Percentiles rank a stretch among this genome's conserved stretches.
phyloP scores from a whole-genome alignment of 2,329 filamentous ascomycete genomes.

The Botryotinia calthae region DNA sequence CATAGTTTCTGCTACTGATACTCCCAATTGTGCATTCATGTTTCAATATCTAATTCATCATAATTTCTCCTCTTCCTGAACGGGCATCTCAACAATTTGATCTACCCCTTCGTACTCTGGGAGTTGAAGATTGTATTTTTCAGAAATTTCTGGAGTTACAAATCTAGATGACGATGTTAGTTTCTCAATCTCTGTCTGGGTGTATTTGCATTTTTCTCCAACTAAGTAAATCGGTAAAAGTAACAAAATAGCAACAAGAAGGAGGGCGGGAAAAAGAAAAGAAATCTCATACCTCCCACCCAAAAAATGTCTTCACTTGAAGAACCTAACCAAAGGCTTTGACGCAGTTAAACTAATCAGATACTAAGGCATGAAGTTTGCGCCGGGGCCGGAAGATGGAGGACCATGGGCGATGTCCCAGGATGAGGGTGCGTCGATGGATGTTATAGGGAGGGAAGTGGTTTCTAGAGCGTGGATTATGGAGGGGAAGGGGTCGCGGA shows the following conservation, averaged over 20 bases:
- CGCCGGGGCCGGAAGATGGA: constrained; percentile 71
- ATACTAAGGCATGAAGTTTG: constrained; percentile 74
- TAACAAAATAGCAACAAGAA: neutral
- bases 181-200: neutral
- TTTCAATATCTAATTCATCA: neutral
- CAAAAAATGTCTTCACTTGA: constrained; percentile 85
- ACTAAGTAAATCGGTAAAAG: neutral
- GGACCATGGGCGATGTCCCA: constrained; percentile 92
- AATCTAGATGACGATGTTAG: constrained; percentile 55
- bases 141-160: constrained; percentile 70
- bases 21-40: neutral
- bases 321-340: constrained; percentile 83
- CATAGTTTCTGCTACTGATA: too few relatives aligned
- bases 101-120: constrained; percentile 83
- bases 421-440: constrained; percentile 88
- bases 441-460: constrained; percentile 73
- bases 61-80: constrained; percentile 46
- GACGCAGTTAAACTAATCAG: constrained; percentile 90
- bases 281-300: constrained; percentile 68
- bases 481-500: constrained; percentile 85
- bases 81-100: constrained; percentile 76
- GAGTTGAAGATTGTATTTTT: constrained; percentile 82
- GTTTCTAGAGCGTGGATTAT: constrained; percentile 77
- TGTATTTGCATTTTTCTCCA: too few relatives aligned
- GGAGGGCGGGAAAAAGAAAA: neutral